Evolutionary conservation across 148 eudicot genomes (phyloP).

Genomic region (Persicaria maculosa): DNA sequence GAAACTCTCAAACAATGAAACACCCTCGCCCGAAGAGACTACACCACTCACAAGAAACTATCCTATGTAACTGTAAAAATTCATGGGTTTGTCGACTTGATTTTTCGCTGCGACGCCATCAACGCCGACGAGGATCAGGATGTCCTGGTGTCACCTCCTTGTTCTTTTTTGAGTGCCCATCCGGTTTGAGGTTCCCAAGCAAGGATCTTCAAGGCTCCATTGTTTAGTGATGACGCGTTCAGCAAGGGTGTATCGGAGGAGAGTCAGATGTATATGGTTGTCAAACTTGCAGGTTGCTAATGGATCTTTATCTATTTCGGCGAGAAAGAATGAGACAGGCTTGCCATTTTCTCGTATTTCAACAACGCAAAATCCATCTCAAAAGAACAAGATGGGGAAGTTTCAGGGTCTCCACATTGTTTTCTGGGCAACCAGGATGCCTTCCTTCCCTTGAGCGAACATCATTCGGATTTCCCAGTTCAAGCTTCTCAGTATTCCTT

Average conservation of each 20-base stretch:
- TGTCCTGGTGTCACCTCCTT: not conserved
- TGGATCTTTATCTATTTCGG: not conserved
- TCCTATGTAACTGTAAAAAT: not conserved
- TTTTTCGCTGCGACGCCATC: not conserved
- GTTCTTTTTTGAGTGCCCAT: not conserved
- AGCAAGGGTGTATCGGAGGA: no score
- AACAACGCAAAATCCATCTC: not conserved
- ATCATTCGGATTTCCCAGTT: constrained; percentile 93
- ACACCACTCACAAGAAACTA: not conserved
- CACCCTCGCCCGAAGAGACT: not conserved
- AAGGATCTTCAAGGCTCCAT: not conserved
- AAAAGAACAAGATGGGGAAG: not conserved
- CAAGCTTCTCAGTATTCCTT: constrained; percentile 70
- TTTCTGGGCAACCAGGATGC: constrained; percentile 77
- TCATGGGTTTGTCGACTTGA: not conserved
- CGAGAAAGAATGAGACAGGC: no score
- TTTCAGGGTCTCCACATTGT: constrained; percentile 74
- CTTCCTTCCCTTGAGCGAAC: constrained; percentile 70
- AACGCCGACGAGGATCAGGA: not conserved
- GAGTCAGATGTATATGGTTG: no score
- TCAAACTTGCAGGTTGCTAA: no score
- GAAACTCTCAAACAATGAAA: not conserved
- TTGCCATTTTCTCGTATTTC: not conserved
- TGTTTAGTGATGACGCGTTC: not conserved
- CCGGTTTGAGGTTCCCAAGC: not conserved